Evolutionary conservation across 495 filamentous ascomycete genomes (phyloP).

Genomic region (Penicillium canariense): DNA sequence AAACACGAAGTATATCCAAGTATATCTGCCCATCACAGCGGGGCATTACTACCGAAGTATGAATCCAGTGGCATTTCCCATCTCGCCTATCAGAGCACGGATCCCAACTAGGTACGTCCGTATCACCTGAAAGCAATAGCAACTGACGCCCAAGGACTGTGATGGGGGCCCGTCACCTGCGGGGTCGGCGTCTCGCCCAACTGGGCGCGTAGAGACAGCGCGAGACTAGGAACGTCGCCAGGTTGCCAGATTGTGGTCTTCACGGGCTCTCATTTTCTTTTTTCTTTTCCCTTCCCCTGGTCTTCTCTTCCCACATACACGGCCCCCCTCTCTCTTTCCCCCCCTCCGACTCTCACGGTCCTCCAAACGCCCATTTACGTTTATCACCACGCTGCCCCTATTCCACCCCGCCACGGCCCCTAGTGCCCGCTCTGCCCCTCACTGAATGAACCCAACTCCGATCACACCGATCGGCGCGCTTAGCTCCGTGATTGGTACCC

Average conservation of each 20-base stretch:
- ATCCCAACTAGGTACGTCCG: too few relatives aligned
- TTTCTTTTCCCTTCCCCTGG: background rate
- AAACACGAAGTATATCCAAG: background rate
- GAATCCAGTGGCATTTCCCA: background rate
- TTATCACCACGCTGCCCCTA: background rate
- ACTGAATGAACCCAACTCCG: slow-evolving; percentile 1
- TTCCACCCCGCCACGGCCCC: background rate
- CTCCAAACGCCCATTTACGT: too few relatives aligned
- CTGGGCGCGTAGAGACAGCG: slow-evolving; percentile 15
- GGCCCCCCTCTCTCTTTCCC: slow-evolving; percentile 1
- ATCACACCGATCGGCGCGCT: slow-evolving; percentile 16
- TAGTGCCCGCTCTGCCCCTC: slow-evolving; percentile 13
- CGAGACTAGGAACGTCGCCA: background rate
- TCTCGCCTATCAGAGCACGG: background rate
- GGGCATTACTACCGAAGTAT: too few relatives aligned
- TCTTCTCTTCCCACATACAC: background rate
- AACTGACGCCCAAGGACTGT: background rate
- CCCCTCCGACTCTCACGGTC: slow-evolving; percentile 1
- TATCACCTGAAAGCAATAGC: background rate
- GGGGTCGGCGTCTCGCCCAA: slow-evolving; percentile 26
- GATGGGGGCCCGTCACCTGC: slow-evolving; percentile 23
- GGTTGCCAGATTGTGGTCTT: background rate
- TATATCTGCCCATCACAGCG: background rate
- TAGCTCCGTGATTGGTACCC: slow-evolving; percentile 20
- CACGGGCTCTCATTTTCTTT: background rate